Evolutionary conservation across 1,139 yeast species (phyloP).

Genomic region (Kurtzmaniella quercitrusa): DNA sequence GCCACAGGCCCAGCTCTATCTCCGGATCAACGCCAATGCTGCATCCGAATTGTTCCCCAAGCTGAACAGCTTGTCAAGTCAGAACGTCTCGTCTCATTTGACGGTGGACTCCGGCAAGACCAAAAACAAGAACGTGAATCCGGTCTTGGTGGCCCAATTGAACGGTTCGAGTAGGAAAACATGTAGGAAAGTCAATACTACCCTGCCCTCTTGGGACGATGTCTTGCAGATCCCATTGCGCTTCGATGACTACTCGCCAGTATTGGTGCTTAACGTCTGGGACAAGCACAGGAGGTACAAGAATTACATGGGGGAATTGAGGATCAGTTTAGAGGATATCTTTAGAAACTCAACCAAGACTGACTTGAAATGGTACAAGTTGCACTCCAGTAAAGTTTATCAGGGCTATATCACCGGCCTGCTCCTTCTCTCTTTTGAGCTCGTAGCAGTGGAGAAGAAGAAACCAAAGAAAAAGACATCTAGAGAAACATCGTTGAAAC

Average conservation of each 20-base stretch:
- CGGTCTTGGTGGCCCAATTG: conserved; percentile 32
- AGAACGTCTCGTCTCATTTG: conserved; percentile 2
- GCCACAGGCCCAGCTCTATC: conserved; percentile 14
- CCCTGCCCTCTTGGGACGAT: conserved; percentile 46
- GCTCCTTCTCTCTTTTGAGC: conserved; percentile 46
- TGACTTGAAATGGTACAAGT: conserved; percentile 46
- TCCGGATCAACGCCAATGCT: conserved; percentile 32
- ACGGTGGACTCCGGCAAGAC: neutral
- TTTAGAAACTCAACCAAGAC: conserved; percentile 25
- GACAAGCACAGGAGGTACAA: conserved; percentile 42
- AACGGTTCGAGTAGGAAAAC: conserved; percentile 29
- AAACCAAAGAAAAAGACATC: conserved; percentile 7
- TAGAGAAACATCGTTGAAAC: neutral
- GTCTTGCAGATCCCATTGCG: conserved; percentile 29
- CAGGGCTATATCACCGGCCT: conserved; percentile 58
- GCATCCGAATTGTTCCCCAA: conserved; percentile 34
- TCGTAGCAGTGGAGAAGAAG: conserved; percentile 23
- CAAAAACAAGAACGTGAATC: conserved; percentile 23
- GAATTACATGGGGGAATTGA: conserved; percentile 54
- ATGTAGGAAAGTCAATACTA: conserved; percentile 31
- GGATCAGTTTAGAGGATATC: conserved; percentile 42
- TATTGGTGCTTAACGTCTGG: conserved; percentile 38
- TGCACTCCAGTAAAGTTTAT: conserved; percentile 43
- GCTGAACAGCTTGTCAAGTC: conserved; percentile 6
- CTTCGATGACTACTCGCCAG: conserved; percentile 23